Conservation (phyloP, 805 yeast genomes). For the Spathaspora arborariae region DNA sequence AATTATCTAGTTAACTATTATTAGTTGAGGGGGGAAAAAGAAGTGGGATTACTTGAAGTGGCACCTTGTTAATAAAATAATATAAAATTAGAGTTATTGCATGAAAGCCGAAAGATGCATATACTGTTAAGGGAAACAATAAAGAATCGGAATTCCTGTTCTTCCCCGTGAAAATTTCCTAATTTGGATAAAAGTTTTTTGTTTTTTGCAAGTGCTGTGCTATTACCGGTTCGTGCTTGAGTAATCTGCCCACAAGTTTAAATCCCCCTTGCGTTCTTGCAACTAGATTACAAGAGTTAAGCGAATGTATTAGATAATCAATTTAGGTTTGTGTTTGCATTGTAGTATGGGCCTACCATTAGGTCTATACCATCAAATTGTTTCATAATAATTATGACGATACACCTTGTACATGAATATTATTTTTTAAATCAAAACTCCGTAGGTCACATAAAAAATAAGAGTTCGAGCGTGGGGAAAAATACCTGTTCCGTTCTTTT, state of each 20-base stretch:
- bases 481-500: not conserved
- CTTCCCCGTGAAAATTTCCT: not conserved
- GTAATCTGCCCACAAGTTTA: not conserved
- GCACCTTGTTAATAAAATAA: no score
- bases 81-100: no score
- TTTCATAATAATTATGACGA: no score
- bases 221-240: no score
- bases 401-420: not conserved
- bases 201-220: not conserved
- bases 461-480: not conserved
- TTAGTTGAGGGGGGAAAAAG: not conserved
- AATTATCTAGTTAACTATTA: no score
- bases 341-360: no score
- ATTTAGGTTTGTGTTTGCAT: no score
- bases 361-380: no score
- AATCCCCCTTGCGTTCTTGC: no score
- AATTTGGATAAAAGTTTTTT: not conserved
- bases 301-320: no score
- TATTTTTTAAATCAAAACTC: not conserved
- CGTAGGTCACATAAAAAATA: not conserved
- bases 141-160: not conserved
- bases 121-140: not conserved
- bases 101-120: not conserved
- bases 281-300: no score
- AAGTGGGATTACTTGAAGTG: no score